phyloP scores from a whole-genome alignment of 1,139 yeast genomes.

The Suhomyces wounanorum region DNA sequence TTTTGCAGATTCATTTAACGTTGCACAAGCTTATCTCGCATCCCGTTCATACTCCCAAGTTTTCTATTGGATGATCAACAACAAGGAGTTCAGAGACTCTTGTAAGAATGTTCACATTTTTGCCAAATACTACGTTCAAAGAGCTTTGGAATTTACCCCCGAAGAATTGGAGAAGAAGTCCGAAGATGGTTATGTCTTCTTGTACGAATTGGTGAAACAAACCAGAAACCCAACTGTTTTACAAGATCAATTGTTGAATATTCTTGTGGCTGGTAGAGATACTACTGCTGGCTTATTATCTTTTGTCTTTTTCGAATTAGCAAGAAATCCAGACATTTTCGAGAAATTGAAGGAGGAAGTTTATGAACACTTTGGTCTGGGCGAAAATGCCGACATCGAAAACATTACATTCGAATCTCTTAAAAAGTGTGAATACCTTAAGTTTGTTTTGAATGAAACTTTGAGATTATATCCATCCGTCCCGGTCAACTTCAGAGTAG shows the following conservation, averaged over 20 bases:
- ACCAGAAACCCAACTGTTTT: constrained; percentile 51
- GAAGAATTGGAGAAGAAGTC: constrained; percentile 36
- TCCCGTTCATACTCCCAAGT: constrained; percentile 39
- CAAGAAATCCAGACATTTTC: constrained; percentile 45
- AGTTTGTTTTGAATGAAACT: constrained; percentile 26
- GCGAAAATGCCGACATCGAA: constrained; percentile 20
- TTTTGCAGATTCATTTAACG: constrained; percentile 48
- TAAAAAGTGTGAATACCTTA: constrained; percentile 29
- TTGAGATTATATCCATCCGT: constrained; percentile 32
- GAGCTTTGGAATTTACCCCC: constrained; percentile 23
- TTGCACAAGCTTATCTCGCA: constrained; percentile 39
- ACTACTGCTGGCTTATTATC: constrained; percentile 59
- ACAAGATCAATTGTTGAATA: constrained; percentile 54
- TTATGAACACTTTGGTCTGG: constrained; percentile 33
- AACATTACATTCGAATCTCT: constrained; percentile 24
- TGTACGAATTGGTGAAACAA: constrained; percentile 52
- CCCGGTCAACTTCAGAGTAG: constrained; percentile 27
- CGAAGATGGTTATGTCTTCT: constrained; percentile 48
- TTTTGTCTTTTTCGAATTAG: constrained; percentile 48
- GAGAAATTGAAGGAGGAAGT: constrained; percentile 42
- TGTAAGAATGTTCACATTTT: constrained; percentile 36
- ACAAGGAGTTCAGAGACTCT: constrained; percentile 33
- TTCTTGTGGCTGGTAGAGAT: constrained; percentile 58
- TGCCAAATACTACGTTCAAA: constrained; percentile 28
- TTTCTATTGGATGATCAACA: constrained; percentile 35